These are phyloP conservation scores for Annulohypoxylon bovei DNA, from an alignment of 495 filamentous ascomycete species.

Conservation along the genomic window DNA sequence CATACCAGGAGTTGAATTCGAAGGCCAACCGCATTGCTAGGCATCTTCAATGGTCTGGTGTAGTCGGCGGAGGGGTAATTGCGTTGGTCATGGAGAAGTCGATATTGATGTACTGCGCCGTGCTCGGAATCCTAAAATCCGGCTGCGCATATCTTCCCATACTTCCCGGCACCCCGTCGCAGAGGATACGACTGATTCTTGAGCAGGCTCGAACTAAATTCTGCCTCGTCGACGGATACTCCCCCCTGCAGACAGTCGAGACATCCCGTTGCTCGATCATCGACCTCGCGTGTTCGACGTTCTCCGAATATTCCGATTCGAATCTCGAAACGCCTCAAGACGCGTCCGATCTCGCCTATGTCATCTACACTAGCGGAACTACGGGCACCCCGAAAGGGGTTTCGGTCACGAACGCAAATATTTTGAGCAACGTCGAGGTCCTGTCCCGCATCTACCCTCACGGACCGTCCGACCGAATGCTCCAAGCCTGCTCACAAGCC, in stretches of 20 bases:
- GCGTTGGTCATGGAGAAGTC: conserved; percentile 78
- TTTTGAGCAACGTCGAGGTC: conserved; percentile 72
- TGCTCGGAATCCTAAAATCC: conserved; percentile 75
- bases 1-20: conserved; percentile 70
- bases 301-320: conserved; percentile 30
- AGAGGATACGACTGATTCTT: conserved; percentile 65
- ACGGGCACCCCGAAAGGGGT: conserved; percentile 77
- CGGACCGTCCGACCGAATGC: conserved; percentile 57
- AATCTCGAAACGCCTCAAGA: conserved; percentile 50
- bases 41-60: conserved; percentile 58
- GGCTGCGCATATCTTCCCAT: conserved; percentile 81
- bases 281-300: conserved; percentile 46
- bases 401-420: conserved; percentile 71
- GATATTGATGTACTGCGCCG: conserved; percentile 70
- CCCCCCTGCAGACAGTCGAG: conserved; percentile 26
- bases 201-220: conserved; percentile 58
- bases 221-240: conserved; percentile 55
- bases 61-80: conserved; percentile 63
- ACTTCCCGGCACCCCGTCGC: conserved; percentile 67
- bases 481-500: conserved; percentile 78
- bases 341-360: conserved; percentile 59
- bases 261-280: conserved; percentile 46
- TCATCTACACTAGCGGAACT: conserved; percentile 73
- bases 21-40: conserved; percentile 72
- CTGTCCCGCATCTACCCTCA: conserved; percentile 69